Percentiles rank a stretch among this genome's conserved stretches.
These are phyloP conservation scores for Backusella circina DNA, from an alignment of 192 early-diverging fungal genomes.

Conservation along the genomic window DNA sequence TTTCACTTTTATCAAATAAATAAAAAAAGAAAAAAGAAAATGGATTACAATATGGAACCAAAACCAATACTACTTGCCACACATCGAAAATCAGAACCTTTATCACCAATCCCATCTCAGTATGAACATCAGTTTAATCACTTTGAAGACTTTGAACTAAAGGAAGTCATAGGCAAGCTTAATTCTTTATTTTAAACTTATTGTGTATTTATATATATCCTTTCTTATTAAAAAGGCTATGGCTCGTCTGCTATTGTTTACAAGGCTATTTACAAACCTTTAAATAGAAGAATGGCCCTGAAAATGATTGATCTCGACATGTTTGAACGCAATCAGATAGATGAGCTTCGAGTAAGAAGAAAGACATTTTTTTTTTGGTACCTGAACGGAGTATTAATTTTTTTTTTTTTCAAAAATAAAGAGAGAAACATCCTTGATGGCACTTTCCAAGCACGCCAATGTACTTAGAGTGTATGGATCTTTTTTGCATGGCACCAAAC, in stretches of 20 bases:
- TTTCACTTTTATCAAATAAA: background rate
- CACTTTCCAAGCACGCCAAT: constrained; percentile 79
- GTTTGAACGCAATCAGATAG: constrained; percentile 91
- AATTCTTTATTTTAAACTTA: background rate
- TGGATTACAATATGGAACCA: background rate
- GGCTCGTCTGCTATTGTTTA: constrained; percentile 87
- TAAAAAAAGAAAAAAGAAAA: background rate
- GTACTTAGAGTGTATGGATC: constrained; percentile 82
- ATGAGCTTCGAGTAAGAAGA: constrained; percentile 71
- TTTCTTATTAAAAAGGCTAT: constrained; percentile 52
- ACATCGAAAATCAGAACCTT: background rate
- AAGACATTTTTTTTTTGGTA: background rate
- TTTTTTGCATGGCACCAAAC: constrained; percentile 74
- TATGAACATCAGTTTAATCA: constrained; percentile 21
- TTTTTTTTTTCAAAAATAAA: constrained; percentile 16
- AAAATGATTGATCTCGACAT: constrained; percentile 89
- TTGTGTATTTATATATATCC: background rate
- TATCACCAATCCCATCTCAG: background rate
- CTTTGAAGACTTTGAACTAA: constrained; percentile 28
- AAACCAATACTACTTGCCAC: background rate
- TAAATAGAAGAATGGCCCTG: constrained; percentile 64
- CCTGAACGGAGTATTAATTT: background rate
- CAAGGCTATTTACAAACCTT: constrained; percentile 71
- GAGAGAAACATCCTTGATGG: constrained; percentile 86
- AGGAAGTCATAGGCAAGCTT: constrained; percentile 24